Percentiles rank a stretch among this genome's conserved stretches.
phyloP scores from a whole-genome alignment of 139 green algal species.

The Picochlorum sp. region DNA sequence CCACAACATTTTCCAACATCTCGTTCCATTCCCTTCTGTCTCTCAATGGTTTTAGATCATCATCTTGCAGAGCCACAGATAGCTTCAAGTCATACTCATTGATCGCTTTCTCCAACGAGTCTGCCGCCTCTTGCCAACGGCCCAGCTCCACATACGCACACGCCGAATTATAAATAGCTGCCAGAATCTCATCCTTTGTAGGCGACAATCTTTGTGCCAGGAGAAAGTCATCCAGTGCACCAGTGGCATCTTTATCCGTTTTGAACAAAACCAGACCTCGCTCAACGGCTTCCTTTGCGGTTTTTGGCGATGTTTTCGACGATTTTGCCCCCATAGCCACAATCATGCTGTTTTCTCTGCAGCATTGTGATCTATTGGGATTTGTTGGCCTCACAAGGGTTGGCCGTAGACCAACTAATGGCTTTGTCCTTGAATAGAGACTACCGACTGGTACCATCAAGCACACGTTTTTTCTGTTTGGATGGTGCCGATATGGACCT shows the following conservation, averaged over 20 bases:
- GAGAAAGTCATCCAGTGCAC: constrained; percentile 59
- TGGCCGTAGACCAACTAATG: too few relatives aligned
- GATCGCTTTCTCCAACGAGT: constrained; percentile 54
- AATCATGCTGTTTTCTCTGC: too few relatives aligned
- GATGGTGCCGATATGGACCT: too few relatives aligned
- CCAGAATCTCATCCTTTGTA: constrained; percentile 68
- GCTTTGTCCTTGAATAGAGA: too few relatives aligned
- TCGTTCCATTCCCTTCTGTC: constrained; percentile 79
- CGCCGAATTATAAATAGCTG: constrained; percentile 85
- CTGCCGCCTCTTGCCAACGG: constrained; percentile 61
- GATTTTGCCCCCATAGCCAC: too few relatives aligned
- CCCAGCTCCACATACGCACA: constrained; percentile 69
- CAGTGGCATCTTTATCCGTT: constrained; percentile 3
- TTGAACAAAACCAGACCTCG: constrained; percentile 37
- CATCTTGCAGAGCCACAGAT: constrained; percentile 62
- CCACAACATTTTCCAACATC: constrained; percentile 29
- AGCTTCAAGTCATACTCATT: constrained; percentile 78
- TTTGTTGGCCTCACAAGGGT: too few relatives aligned
- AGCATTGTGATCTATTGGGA: too few relatives aligned
- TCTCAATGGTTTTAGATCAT: constrained; percentile 63
- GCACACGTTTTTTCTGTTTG: too few relatives aligned
- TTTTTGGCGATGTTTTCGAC: too few relatives aligned
- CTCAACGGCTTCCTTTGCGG: too few relatives aligned
- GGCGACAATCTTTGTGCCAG: constrained; percentile 54
- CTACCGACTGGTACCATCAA: too few relatives aligned